Base-by-base conservation (phyloP, 768 basidiomycete genomes). In the Tulasnella sp. region DNA sequence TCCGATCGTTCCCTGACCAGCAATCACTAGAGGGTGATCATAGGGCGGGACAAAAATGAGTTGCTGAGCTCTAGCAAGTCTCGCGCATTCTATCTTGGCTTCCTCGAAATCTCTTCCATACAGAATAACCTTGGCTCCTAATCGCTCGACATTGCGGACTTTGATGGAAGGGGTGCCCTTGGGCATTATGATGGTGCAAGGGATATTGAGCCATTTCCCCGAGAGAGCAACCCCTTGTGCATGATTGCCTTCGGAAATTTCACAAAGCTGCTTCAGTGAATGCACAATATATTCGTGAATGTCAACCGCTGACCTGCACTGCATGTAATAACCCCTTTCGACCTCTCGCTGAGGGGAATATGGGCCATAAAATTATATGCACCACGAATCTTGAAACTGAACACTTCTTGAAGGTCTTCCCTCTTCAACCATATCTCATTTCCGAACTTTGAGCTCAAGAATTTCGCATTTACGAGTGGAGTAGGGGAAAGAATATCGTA, bases 121-220 rank as follows among this genome's bases (percentile, higher is more conserved):
- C 4, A 96, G 74, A 45, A 99, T 78, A 57, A 95, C 91, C 60
- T 93, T 92, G 31, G 92, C 89, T 44, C 91, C 92, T 25, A 99
- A 71, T 20, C 92, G 81, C n/a, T 84, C 78, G 20, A 93, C 93
- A 60, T 93, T 95, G 53, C 79, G 73, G 62, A 91, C 86, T 70
- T 99, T 99, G 74, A 99, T 99, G 34, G 83, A 74, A 1, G 95
- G 93, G 2, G 93, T 98, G 10, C 79, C 87, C 37, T 81, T 70
- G 1, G 93, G 93, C 93, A 99, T 98, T 55, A 99, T 88, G 60
- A 99, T 96, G n/a, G 90, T 95, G 56, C 90, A 93, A 3, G 93
- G 90, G 53, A 96, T 84, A 28, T 75, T 75, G 28, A 99, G 77
- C 53, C 80, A 78, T 40, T 77, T 67, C 10, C 92, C 89, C n/a